Evolutionary conservation across 305 asterid species (phyloP).

Genomic region (Rubia occidens): DNA sequence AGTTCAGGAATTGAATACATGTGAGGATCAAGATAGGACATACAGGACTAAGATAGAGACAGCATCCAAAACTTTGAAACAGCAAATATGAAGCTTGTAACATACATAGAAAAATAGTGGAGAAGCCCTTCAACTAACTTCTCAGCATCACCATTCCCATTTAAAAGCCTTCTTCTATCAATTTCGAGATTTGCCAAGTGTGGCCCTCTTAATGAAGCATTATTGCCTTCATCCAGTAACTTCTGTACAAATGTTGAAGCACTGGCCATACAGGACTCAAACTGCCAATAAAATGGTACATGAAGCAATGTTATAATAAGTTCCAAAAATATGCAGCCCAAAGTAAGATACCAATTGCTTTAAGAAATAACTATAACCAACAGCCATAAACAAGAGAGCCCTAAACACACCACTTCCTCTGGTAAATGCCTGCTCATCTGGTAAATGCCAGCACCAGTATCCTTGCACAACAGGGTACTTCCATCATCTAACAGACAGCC

Average conservation of each 20-base stretch:
- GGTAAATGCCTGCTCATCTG: slow-evolving; percentile 45
- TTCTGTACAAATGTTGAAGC: slow-evolving; percentile 55
- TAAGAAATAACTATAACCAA: slow-evolving; percentile 3
- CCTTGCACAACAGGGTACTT: slow-evolving; percentile 40
- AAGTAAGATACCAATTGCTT: not conserved
- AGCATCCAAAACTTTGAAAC: slow-evolving; percentile 3
- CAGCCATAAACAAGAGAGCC: slow-evolving; percentile 11
- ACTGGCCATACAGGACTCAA: slow-evolving; percentile 55
- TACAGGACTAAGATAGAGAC: slow-evolving; percentile 7
- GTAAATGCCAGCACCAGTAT: slow-evolving; percentile 29
- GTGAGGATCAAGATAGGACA: not conserved
- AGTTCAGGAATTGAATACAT: not conserved
- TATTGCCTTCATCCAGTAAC: slow-evolving; percentile 37
- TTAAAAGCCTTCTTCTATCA: slow-evolving; percentile 61
- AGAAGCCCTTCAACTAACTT: slow-evolving; percentile 54
- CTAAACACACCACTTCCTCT: slow-evolving; percentile 57
- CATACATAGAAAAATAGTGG: slow-evolving; percentile 65
- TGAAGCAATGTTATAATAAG: slow-evolving; percentile 20
- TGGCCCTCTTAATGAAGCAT: slow-evolving; percentile 62
- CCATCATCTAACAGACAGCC: slow-evolving; percentile 89
- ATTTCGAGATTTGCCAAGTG: slow-evolving; percentile 78
- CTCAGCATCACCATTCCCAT: slow-evolving; percentile 56
- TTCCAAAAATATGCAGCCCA: slow-evolving; percentile 7
- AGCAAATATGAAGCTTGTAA: slow-evolving; percentile 7
- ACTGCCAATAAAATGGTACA: slow-evolving; percentile 51